Evolutionary conservation across 495 filamentous ascomycete genomes (phyloP).

Genomic region (Penicillium waksmanii): DNA sequence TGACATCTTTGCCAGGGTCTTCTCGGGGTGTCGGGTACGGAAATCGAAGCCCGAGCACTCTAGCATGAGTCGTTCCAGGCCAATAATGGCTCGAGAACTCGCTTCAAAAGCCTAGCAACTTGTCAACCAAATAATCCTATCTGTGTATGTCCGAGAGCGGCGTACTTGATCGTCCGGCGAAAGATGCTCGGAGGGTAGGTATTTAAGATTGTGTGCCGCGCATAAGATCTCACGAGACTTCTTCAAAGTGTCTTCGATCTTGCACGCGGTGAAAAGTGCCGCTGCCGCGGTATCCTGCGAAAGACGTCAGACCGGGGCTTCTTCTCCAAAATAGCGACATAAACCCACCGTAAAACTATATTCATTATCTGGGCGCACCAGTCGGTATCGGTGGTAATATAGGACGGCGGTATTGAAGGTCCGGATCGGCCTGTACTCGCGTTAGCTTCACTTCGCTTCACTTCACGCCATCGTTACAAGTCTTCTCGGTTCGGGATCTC

Average conservation of each 20-base stretch:
- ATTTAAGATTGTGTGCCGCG: slow-evolving; percentile 83
- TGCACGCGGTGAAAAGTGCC: slow-evolving; percentile 88
- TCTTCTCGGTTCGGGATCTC: slow-evolving; percentile 6
- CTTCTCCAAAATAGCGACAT: background rate
- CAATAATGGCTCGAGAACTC: slow-evolving; percentile 75
- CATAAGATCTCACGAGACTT: slow-evolving; percentile 93
- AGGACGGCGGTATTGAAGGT: slow-evolving; percentile 83
- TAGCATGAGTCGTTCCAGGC: slow-evolving; percentile 90
- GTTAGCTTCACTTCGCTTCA: slow-evolving; percentile 18
- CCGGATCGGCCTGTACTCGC: slow-evolving; percentile 63
- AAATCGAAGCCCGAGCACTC: slow-evolving; percentile 94
- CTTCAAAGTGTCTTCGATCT: slow-evolving; percentile 96
- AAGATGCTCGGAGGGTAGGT: slow-evolving; percentile 69
- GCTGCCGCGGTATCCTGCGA: slow-evolving; percentile 80
- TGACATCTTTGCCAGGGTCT: slow-evolving; percentile 75
- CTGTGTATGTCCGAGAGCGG: background rate
- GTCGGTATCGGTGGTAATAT: slow-evolving; percentile 88
- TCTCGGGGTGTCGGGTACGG: slow-evolving; percentile 85
- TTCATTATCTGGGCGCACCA: slow-evolving; percentile 73
- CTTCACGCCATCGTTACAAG: slow-evolving; percentile 8
- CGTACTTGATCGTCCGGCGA: slow-evolving; percentile 80
- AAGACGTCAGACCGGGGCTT: background rate
- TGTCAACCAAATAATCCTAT: slow-evolving; percentile 6
- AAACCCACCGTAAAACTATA: slow-evolving; percentile 59
- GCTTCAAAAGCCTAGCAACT: slow-evolving; percentile 70